A percentile compares a stretch with the other conserved stretches of the same genome.
These are phyloP conservation scores for Aegilops umbellulata DNA, from an alignment of 176 grass and related monocot genomes.

Conservation along the genomic window DNA sequence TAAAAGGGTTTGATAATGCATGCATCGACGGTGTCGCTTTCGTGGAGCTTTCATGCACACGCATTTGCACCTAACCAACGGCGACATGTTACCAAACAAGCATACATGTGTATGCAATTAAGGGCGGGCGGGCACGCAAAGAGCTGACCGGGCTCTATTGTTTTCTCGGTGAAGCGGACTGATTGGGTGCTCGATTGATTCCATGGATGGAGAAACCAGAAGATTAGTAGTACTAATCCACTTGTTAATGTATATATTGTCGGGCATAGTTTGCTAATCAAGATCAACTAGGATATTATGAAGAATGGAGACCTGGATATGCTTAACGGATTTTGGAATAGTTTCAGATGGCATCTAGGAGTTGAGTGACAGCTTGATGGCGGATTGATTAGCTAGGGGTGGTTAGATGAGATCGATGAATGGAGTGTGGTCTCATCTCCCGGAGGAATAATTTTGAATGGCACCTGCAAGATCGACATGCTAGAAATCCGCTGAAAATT, in stretches of 20 bases:
- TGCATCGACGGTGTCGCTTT: too few species aligned
- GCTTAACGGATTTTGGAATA: not conserved
- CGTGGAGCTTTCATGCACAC: too few species aligned
- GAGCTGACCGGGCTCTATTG: not conserved
- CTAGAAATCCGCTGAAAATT: not conserved
- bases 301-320: not conserved
- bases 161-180: too few species aligned
- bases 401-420: not conserved
- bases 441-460: not conserved
- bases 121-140: not conserved
- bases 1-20: too few species aligned
- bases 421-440: not conserved
- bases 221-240: too few species aligned
- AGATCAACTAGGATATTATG: too few species aligned
- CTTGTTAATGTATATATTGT: too few species aligned
- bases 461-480: not conserved
- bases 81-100: not conserved
- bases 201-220: too few species aligned
- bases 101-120: not conserved
- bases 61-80: too few species aligned
- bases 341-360: not conserved
- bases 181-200: too few species aligned
- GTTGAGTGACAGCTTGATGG: not conserved
- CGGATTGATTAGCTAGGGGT: not conserved
- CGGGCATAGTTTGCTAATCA: too few species aligned